Conservation (phyloP, 2,329 filamentous ascomycete genomes). For the Nannizziopsis barbatae region DNA sequence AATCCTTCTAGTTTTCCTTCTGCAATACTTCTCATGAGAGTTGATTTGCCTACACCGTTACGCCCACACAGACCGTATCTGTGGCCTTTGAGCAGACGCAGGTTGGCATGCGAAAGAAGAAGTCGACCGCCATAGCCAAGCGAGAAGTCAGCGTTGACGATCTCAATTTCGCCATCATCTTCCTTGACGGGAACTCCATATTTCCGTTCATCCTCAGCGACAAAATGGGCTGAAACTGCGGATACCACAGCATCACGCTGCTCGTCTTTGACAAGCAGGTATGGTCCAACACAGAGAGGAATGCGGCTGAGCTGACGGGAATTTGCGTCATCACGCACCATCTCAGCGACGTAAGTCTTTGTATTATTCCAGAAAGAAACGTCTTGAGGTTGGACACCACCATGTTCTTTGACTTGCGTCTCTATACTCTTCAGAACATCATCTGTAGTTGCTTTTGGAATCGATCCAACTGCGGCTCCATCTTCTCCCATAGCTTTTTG, state of each 20-base stretch:
- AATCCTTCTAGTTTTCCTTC: slow-evolving; percentile 95
- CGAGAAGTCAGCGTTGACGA: slow-evolving; percentile 96
- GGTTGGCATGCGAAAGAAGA: slow-evolving; percentile 86
- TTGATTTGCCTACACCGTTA: slow-evolving; percentile 98
- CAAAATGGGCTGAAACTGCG: slow-evolving; percentile 63
- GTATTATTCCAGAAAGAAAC: slow-evolving; percentile 52
- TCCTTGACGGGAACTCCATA: slow-evolving; percentile 75
- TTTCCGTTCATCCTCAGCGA: slow-evolving; percentile 77
- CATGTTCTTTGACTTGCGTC: slow-evolving; percentile 59
- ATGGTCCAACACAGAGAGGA: slow-evolving; percentile 56
- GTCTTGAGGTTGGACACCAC: slow-evolving; percentile 53
- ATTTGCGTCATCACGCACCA: slow-evolving; percentile 82
- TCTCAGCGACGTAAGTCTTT: slow-evolving; percentile 64
- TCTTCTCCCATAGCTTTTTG: slow-evolving; percentile 78
- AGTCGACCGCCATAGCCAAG: slow-evolving; percentile 97
- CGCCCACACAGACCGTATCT: slow-evolving; percentile 93
- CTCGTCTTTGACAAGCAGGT: slow-evolving; percentile 59
- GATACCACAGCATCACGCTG: slow-evolving; percentile 56
- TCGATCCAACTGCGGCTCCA: slow-evolving; percentile 46
- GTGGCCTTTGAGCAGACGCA: slow-evolving; percentile 89
- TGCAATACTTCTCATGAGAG: slow-evolving; percentile 92
- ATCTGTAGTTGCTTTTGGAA: slow-evolving; percentile 54
- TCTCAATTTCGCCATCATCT: slow-evolving; percentile 85
- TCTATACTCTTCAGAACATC: slow-evolving; percentile 68
- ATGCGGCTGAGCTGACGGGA: slow-evolving; percentile 68